Evolutionary conservation across 208 protist species (phyloP), one percentile per base, ranked within the genome.

Genomic region (Leishmania amazonensis): DNA sequence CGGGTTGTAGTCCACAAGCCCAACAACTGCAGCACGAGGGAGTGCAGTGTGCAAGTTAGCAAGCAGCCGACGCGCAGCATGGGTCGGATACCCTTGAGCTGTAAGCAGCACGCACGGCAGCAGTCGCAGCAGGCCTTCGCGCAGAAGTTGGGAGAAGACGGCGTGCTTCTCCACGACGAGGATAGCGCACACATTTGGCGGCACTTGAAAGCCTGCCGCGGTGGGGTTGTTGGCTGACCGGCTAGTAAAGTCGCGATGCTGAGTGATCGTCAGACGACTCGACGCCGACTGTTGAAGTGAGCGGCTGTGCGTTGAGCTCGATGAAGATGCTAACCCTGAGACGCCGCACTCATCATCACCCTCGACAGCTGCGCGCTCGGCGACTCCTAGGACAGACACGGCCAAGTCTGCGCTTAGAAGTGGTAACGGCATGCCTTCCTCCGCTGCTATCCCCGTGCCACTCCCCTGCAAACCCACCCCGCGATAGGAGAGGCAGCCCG

Each of bases 111-210:
- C 91, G 58, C 91, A 96, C 53, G 92, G 93, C 54, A 97, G 72
- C 5, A 75, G 76, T 0, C 85, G 84, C n/a, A 81, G 86, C 7
- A 95, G 80, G 17, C 85, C 76, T 47, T 93, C 90, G 31, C 91
- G 85, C 83, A 95, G 89, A 31, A 97, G 85, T 13, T 91, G 88
- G 49, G 87, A 85, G 60, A 95, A 96, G 4, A 96, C 88, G 1
- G 94, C 91, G 81, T 97, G 90, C 79, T 97, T 97, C 83, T 97
- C 92, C 11, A 97, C 83, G n/a, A 97, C 91, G 28, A 97, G 42
- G 73, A 97, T 91, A 45, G 83, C 92, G 60, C 92, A 90, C 68
- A 88, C 91, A 42, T 92, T 54, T 5, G 83, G 53, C 38, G 80
- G 70, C 21, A 97, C 51, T 67, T 76, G 76, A 76, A 88, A 88